A percentile compares a stretch with the other conserved stretches of the same genome.
Conservation (phyloP, 306 rosid species). For the Quercus engelmannii region DNA sequence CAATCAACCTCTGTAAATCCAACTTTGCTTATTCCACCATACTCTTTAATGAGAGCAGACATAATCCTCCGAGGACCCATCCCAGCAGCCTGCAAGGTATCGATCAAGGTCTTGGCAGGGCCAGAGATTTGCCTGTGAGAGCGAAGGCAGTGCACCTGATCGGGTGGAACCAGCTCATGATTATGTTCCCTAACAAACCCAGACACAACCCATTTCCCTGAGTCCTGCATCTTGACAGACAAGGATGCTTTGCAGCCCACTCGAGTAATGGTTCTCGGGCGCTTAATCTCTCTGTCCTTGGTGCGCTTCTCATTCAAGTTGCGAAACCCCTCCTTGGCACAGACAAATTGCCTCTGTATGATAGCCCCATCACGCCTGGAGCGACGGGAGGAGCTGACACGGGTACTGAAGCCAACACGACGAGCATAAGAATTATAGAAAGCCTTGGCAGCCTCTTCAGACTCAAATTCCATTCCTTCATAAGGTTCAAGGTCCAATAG, state of each 20-base stretch:
- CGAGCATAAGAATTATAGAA: conserved; percentile 97
- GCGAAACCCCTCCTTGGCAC: conserved; percentile 97
- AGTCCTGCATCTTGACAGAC: conserved; percentile 96
- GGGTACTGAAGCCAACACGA: conserved; percentile 96
- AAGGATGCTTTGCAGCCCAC: conserved; percentile 98
- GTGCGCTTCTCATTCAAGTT: conserved; percentile 97
- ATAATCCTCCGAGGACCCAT: conserved; percentile 98
- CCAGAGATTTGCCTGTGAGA: conserved; percentile 98
- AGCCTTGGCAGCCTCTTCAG: conserved; percentile 99
- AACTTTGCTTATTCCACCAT: conserved; percentile 94
- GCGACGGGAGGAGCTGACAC: conserved; percentile 95
- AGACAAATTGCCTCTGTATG: conserved; percentile 93
- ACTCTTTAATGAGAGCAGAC: conserved; percentile 95
- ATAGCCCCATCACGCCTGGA: conserved; percentile 98
- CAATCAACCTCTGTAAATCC: conserved; percentile 99
- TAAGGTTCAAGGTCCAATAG: conserved; percentile 87
- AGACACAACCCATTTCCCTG: conserved; percentile 97
- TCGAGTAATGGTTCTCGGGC: conserved; percentile 84
- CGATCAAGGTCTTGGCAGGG: conserved; percentile 91
- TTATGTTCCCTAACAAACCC: conserved; percentile 92
- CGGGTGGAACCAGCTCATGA: conserved; percentile 93
- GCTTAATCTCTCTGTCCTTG: conserved; percentile 96
- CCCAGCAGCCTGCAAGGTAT: conserved; percentile 98
- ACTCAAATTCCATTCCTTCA: conserved; percentile 97
- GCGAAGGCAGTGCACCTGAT: conserved; percentile 94